phyloP scores from a whole-genome alignment of 176 grass and related monocot species.

The Puccinellia tenuiflora region DNA sequence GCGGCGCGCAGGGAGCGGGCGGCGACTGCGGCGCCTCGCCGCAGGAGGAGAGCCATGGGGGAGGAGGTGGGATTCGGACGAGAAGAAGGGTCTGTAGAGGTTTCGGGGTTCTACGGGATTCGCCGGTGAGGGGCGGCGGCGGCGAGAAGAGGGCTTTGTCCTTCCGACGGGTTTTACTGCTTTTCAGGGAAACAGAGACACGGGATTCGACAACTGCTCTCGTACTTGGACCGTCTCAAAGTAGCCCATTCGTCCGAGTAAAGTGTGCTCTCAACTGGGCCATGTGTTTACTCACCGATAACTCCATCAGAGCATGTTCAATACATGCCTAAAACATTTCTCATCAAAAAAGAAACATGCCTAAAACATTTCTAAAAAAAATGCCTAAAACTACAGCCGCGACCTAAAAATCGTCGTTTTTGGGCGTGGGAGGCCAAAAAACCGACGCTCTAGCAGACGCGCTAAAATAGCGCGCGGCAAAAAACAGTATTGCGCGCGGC shows the following conservation, averaged over 20 bases:
- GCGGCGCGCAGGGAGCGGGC: slow-evolving; percentile 34
- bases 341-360: no score
- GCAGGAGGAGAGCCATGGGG: slow-evolving; percentile 33
- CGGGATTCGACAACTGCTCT: neutral
- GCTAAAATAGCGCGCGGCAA: no score
- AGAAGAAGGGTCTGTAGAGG: slow-evolving; percentile 3
- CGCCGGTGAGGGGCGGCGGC: slow-evolving; percentile 23
- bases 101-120: neutral
- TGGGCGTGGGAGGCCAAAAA: no score
- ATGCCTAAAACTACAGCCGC: no score
- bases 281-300: no score
- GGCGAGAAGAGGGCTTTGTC: slow-evolving; percentile 12
- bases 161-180: slow-evolving; percentile 10
- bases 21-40: slow-evolving; percentile 26
- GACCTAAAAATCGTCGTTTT: no score
- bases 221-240: neutral
- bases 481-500: no score
- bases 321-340: no score
- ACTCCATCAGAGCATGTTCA: no score
- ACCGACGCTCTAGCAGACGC: no score
- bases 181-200: neutral
- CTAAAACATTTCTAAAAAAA: no score
- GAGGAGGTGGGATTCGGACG: neutral
- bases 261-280: neutral
- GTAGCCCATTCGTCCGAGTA: neutral